Percentiles rank a stretch among this genome's conserved stretches.
Conservation (phyloP, 768 basidiomycete genomes). For the Auriscalpium orientale region DNA sequence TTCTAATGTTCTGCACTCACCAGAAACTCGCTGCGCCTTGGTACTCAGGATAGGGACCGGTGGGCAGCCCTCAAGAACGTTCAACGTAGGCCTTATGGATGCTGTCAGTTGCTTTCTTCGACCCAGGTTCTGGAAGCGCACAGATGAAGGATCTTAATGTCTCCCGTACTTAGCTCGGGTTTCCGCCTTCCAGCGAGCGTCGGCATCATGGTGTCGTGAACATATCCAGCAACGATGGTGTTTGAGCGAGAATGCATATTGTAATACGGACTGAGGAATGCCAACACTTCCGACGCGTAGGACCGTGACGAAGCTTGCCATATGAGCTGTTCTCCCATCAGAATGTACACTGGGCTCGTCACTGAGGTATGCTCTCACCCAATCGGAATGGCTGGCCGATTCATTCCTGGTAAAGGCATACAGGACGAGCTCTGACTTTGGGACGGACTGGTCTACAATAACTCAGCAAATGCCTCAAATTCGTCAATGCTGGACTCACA, state of each 20-base stretch:
- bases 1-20: background rate
- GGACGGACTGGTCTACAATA: conserved; percentile 25
- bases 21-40: background rate
- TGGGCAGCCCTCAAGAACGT: conserved; percentile 7
- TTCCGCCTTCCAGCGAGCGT: background rate
- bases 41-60: conserved; percentile 4
- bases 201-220: background rate
- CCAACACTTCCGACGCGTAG: conserved; percentile 4
- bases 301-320: background rate
- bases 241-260: background rate
- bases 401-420: conserved; percentile 23
- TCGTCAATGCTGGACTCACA: background rate
- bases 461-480: background rate
- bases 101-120: background rate
- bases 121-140: background rate
- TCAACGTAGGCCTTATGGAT: conserved; percentile 2
- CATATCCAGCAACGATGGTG: conserved; percentile 8
- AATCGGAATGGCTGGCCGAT: conserved; percentile 4
- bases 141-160: background rate
- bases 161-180: background rate
- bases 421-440: conserved; percentile 29
- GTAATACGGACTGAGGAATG: conserved; percentile 12
- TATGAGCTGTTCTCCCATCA: too few relatives aligned
- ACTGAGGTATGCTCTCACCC: too few relatives aligned
- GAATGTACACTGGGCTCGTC: too few relatives aligned